Evolutionary conservation across 805 yeast genomes (phyloP).

Genomic region (Candida pseudoglaebosa): DNA sequence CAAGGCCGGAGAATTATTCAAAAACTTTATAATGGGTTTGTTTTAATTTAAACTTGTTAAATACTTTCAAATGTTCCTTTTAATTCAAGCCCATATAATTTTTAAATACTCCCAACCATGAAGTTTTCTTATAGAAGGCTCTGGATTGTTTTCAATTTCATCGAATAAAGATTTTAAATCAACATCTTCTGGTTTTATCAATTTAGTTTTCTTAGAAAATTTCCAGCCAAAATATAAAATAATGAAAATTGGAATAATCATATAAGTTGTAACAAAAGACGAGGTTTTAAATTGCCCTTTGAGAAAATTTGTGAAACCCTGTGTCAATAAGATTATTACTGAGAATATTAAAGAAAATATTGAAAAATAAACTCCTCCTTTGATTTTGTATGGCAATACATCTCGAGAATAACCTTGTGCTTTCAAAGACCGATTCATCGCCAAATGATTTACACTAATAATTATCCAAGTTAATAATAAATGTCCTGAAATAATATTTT

Average conservation of each 20-base stretch:
- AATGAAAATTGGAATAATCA: constrained; percentile 40
- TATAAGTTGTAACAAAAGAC: constrained; percentile 40
- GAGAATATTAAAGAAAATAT: constrained; percentile 29
- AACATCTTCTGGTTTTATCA: constrained; percentile 28
- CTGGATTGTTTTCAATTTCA: constrained; percentile 25
- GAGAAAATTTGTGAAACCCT: constrained; percentile 37
- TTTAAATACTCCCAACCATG: constrained; percentile 17
- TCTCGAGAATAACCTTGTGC: constrained; percentile 35
- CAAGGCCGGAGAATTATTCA: too few species aligned
- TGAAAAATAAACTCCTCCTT: constrained; percentile 32
- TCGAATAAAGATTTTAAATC: constrained; percentile 23
- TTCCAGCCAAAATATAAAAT: constrained; percentile 33
- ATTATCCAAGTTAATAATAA: constrained; percentile 27
- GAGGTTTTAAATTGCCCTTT: constrained; percentile 36
- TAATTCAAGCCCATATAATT: constrained; percentile 11
- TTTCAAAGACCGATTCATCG: constrained; percentile 31
- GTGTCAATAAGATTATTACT: constrained; percentile 29
- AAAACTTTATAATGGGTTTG: too few species aligned
- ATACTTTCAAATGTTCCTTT: not conserved
- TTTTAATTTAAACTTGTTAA: too few species aligned
- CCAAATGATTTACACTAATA: constrained; percentile 28
- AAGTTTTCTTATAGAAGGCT: constrained; percentile 20
- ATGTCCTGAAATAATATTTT: constrained; percentile 26
- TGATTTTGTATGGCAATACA: constrained; percentile 27
- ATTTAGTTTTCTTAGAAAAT: constrained; percentile 33